Evolutionary conservation across 1,139 yeast species (phyloP).

Genomic region (Nakaseomyces delphensis): DNA sequence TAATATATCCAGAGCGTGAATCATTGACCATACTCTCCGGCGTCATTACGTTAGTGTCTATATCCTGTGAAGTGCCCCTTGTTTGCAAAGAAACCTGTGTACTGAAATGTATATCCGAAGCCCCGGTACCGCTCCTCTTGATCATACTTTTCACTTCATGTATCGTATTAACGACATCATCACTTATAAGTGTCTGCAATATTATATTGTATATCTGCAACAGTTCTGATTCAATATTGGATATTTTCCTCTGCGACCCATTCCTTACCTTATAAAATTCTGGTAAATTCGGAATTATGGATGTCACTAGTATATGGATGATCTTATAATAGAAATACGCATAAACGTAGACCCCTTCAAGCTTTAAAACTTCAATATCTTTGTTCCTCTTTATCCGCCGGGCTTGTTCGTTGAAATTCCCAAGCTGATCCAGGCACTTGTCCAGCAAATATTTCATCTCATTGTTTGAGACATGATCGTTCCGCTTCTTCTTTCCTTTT

Average conservation of each 20-base stretch:
- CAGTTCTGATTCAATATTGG: conserved; percentile 16
- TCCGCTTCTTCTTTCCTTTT: background rate
- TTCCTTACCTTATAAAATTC: conserved; percentile 21
- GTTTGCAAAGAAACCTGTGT: background rate
- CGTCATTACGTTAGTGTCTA: background rate
- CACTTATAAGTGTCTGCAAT: conserved; percentile 23
- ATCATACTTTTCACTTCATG: conserved; percentile 16
- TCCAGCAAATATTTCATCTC: conserved; percentile 4
- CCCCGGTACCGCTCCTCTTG: conserved; percentile 12
- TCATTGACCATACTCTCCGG: background rate
- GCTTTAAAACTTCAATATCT: conserved; percentile 6
- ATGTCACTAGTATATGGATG: conserved; percentile 24
- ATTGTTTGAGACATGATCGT: conserved; percentile 3
- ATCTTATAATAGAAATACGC: conserved; percentile 30
- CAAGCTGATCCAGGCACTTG: conserved; percentile 3
- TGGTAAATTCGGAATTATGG: conserved; percentile 21
- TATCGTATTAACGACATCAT: conserved; percentile 22
- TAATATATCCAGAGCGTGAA: background rate
- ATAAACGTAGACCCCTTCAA: background rate
- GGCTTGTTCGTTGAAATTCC: background rate
- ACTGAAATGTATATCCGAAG: background rate
- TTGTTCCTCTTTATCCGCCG: conserved; percentile 9
- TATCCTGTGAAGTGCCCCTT: no score
- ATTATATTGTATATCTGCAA: conserved; percentile 28
- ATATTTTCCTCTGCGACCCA: conserved; percentile 13